A percentile compares a stretch with the other conserved stretches of the same genome.
These are phyloP conservation scores for Cladophialophora bantiana DNA, from an alignment of 2,329 filamentous ascomycete genomes.

Conservation along the genomic window DNA sequence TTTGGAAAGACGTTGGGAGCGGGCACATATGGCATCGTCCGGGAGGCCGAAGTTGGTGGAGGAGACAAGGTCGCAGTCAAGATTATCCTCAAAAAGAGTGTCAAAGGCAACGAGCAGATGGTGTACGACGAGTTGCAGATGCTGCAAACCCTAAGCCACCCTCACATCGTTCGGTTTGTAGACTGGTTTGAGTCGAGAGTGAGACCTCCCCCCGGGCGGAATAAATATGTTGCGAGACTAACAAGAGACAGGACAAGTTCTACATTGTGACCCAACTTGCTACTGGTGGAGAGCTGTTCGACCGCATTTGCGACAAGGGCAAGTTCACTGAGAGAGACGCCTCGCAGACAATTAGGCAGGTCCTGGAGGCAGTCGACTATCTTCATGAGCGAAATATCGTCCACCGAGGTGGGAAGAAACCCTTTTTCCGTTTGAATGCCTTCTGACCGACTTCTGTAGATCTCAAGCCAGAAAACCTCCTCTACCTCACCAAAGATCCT, in stretches of 20 bases:
- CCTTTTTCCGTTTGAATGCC: background rate
- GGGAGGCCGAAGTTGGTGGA: slow-evolving; percentile 84
- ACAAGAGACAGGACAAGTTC: slow-evolving; percentile 82
- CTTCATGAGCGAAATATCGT: slow-evolving; percentile 94
- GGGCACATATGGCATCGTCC: slow-evolving; percentile 97
- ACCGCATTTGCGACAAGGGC: slow-evolving; percentile 96
- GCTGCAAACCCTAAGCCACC: slow-evolving; percentile 87
- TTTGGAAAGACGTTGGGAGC: slow-evolving; percentile 95
- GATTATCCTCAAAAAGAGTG: slow-evolving; percentile 99
- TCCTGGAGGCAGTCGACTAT: slow-evolving; percentile 91
- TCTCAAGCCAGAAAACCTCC: slow-evolving; percentile 95
- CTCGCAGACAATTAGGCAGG: slow-evolving; percentile 91
- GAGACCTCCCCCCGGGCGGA: slow-evolving; percentile 45
- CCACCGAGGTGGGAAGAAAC: slow-evolving; percentile 73
- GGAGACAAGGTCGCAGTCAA: slow-evolving; percentile 93
- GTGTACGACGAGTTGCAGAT: slow-evolving; percentile 96
- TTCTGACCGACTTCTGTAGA: slow-evolving; percentile 62
- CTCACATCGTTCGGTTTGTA: slow-evolving; percentile 95
- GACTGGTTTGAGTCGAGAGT: slow-evolving; percentile 99
- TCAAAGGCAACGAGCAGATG: slow-evolving; percentile 98
- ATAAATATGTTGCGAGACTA: slow-evolving; percentile 15
- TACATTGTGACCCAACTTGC: slow-evolving; percentile 98
- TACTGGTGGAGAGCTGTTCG: slow-evolving; percentile 94
- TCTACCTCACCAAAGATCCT: slow-evolving; percentile 81
- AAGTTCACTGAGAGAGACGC: slow-evolving; percentile 99